Evolutionary conservation across 2,329 filamentous ascomycete species (phyloP), one percentile per base, ranked within the genome.

Genomic region (Emericellopsis atlantica): DNA sequence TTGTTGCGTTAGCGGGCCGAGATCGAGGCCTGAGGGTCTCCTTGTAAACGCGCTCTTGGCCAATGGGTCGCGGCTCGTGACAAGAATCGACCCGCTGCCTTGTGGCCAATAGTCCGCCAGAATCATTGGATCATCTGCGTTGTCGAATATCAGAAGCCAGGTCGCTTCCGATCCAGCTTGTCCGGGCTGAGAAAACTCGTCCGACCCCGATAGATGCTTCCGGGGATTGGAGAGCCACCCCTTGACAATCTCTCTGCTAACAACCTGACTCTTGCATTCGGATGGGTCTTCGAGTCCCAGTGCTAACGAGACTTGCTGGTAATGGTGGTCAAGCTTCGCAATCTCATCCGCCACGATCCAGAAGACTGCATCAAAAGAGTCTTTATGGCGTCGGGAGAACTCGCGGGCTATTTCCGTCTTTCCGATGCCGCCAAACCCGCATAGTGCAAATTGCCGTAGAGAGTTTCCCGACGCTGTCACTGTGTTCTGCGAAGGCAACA

Each of bases 101-200:
- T 41, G 42, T 2, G 39, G 39, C 42, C 39, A 44, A 18, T 40
- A 44, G 35, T 44, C 42, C 2, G 39, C 39, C 10, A 44, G 32
- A 15, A 44, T 44, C 1, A 32, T 44, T 8, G 39, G 42, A 23
- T 44, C 42, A 39, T 44, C 39, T 8, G 42, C 42, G 32, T 41
- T 41, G 32, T 44, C 42, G 18, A 44, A 44, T 15, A 44, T 38
- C 9, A 44, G 42, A 18, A 44, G 22, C 42, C 39, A 44, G 22
- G 38, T 44, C 10, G 42, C 42, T 31, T 37, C 16, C 21, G 29
- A 22, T 22, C 11, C 23, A 8, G 38, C 1, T 12, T 33, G 37
- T 12, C 10, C 32, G 18, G 18, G 23, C n/a, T n/a, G n/a, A n/a
- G n/a, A n/a, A n/a, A n/a, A n/a, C 18, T 43, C 23, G 6, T 37